Conservation (phyloP, 177 flowering plant species). For the Tripterygium wilfordii region DNA sequence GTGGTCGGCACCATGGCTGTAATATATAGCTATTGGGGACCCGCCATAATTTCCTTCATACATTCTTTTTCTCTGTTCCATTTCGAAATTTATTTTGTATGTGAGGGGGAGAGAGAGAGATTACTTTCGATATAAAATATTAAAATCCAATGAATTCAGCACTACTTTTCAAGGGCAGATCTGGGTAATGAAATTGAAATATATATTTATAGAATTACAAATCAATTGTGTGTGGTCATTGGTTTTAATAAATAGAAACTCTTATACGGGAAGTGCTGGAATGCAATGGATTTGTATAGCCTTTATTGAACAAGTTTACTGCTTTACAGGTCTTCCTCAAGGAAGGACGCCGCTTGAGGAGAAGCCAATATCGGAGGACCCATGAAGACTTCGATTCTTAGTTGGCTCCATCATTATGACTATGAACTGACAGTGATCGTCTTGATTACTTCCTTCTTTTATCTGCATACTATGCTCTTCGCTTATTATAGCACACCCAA, state of each 20-base stretch:
- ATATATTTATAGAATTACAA: not conserved
- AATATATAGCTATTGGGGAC: too few species aligned
- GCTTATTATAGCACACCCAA: too few species aligned
- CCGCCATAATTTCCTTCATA: too few species aligned
- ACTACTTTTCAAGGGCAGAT: conserved; percentile 36
- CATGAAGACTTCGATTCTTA: conserved; percentile 17
- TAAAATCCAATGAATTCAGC: conserved; percentile 14
- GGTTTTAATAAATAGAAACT: too few species aligned
- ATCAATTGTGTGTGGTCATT: too few species aligned
- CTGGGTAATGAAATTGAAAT: conserved; percentile 8
- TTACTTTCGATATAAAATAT: conserved; percentile 7
- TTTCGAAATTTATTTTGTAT: too few species aligned
- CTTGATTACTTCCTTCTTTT: conserved; percentile 15
- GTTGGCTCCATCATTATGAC: conserved; percentile 27
- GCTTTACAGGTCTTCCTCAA: conserved; percentile 43
- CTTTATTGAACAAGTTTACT: conserved; percentile 27
- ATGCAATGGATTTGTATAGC: conserved; percentile 10
- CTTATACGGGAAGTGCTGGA: too few species aligned
- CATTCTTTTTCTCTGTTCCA: too few species aligned
- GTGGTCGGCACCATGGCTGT: too few species aligned
- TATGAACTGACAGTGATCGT: conserved; percentile 13
- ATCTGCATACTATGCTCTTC: too few species aligned
- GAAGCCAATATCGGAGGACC: conserved; percentile 13
- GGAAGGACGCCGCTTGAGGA: conserved; percentile 13
- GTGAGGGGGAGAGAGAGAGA: too few species aligned